Percentiles rank a stretch among this genome's conserved stretches.
phyloP scores from a whole-genome alignment of 140 eudicot species.

The Erigeron philadelphicus region DNA sequence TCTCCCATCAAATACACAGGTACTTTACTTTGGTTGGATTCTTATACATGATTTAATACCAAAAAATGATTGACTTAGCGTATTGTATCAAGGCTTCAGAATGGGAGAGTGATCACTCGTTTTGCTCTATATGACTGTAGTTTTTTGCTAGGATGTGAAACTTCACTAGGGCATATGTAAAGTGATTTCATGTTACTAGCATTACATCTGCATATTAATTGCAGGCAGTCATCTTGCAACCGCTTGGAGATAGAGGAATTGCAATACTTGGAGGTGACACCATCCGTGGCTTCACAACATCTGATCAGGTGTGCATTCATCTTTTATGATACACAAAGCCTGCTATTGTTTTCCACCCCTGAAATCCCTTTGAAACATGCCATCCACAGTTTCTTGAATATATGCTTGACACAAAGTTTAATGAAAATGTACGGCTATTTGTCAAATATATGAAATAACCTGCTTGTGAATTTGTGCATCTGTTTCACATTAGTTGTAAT shows the following conservation, averaged over 20 bases:
- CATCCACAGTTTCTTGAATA: neutral
- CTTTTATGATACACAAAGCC: neutral
- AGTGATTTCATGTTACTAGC: neutral
- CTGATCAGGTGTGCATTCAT: constrained; percentile 67
- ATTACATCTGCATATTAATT: constrained; percentile 6
- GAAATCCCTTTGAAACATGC: neutral
- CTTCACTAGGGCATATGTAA: neutral
- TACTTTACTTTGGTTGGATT: constrained; percentile 16
- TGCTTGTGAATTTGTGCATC: constrained; percentile 6
- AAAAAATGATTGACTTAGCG: neutral
- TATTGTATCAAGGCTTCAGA: neutral
- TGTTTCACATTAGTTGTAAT: too few species aligned
- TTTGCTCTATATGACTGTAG: constrained; percentile 7
- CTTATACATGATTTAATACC: constrained; percentile 3
- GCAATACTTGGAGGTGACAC: constrained; percentile 90
- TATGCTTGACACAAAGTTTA: neutral
- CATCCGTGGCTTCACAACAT: constrained; percentile 89
- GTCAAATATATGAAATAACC: neutral
- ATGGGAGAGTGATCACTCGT: constrained; percentile 8
- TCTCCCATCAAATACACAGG: constrained; percentile 94
- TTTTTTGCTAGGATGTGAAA: constrained; percentile 11
- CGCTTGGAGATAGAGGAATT: constrained; percentile 83
- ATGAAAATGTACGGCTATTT: neutral
- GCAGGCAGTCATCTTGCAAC: constrained; percentile 94
- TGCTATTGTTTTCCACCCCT: constrained; percentile 2